phyloP scores from a whole-genome alignment of 2,329 filamentous ascomycete genomes.

The Diaporthe eres region DNA sequence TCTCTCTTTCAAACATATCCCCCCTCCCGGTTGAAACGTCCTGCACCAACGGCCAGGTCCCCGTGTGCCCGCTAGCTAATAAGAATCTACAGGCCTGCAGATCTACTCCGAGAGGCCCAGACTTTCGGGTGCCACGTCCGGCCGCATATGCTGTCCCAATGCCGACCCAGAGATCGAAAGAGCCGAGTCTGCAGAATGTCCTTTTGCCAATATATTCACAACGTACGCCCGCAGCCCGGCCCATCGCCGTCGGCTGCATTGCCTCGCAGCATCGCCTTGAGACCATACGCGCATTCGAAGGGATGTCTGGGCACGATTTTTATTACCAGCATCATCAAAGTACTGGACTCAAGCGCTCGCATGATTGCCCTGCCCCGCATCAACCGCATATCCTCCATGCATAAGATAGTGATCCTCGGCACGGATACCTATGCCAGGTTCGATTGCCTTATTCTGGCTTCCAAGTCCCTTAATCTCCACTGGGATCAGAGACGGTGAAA shows the following conservation, averaged over 20 bases:
- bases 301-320: not conserved
- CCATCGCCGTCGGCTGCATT: not conserved
- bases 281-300: not conserved
- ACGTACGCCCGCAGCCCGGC: not conserved
- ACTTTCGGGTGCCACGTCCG: not conserved
- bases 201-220: too few species aligned
- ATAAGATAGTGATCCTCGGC: not conserved
- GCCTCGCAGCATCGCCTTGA: not conserved
- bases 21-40: not conserved
- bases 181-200: not conserved
- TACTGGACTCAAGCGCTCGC: not conserved
- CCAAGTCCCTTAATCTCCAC: not conserved
- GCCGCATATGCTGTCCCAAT: not conserved
- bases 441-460: not conserved
- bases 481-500: too few species aligned
- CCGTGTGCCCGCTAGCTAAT: not conserved
- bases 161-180: not conserved
- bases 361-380: not conserved
- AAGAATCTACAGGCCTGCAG: not conserved
- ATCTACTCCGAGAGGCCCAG: not conserved
- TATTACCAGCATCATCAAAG: not conserved
- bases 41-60: not conserved
- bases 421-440: not conserved
- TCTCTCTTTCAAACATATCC: not conserved
- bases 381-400: not conserved